Base-by-base conservation (phyloP, 1,284 basidiomycete genomes). In the Moesziomyces antarcticus region DNA sequence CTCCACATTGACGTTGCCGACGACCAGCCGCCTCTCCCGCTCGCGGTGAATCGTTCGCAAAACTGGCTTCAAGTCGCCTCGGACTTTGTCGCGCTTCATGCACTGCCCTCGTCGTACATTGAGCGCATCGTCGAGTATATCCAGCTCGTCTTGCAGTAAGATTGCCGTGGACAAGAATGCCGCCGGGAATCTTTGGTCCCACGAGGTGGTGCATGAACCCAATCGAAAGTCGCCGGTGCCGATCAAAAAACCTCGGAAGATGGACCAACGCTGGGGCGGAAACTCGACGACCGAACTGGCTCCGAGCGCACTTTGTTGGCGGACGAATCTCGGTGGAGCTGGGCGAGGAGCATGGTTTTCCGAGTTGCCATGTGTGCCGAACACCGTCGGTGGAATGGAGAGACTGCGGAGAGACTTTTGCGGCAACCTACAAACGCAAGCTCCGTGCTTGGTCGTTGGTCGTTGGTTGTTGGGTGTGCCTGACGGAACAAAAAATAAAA, bases 1-100 rank as follows among this genome's bases (percentile, higher is more conserved):
- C 66, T 78, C 22, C 58, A 48, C 13, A 64, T 78, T 43, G 74
- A 76, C 45, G 63, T 78, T 30, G 47, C 59, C n/a, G 71, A 76
- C 30, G 74, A 78, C 46, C 22, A 48, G n/a, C 63, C 70, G 14
- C 67, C 75, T 4, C 44, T 78, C 0, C 43, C 53, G 0, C 42
- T 78, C 21, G 56, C 64, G 10, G 50, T 78, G 49, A 78, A 76
- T 47, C 44, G 54, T 21, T 52, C 14, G 16, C 69, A 75, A 21
- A 64, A 75, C 42, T 49, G 52, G 27, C 30, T 21, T 7, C 16
- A 48, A 24, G 60, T 45, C 1, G 69, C 69, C 1, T 22, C 61
- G 24, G 41, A 50, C 40, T 75, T 75, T 30, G 54, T 75, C 21
- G 42, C 60, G 14, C 47, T 56, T 40, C 61, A 75, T 24, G 16